Percentiles rank a stretch among this genome's conserved stretches.
phyloP scores from a whole-genome alignment of 108 stramenopile species.

The Conticribra weissflogii region DNA sequence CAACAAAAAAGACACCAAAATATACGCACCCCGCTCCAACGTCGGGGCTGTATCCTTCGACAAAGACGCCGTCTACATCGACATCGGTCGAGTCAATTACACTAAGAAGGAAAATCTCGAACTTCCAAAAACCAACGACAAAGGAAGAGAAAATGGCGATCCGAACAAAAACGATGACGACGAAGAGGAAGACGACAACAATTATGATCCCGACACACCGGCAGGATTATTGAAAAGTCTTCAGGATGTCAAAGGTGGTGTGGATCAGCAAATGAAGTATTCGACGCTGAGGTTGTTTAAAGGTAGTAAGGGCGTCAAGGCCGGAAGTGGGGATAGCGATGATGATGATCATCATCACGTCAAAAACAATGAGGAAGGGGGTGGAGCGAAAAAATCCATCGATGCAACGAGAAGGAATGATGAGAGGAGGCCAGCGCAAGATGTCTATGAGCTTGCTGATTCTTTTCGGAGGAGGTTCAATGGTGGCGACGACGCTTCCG shows the following conservation, averaged over 20 bases:
- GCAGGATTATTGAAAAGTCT: slow-evolving; percentile 83
- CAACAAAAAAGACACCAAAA: slow-evolving; percentile 86
- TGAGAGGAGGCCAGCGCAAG: slow-evolving; percentile 23
- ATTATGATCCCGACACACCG: slow-evolving; percentile 51
- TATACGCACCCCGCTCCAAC: slow-evolving; percentile 96
- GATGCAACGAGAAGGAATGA: slow-evolving; percentile 6
- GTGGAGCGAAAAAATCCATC: too few species aligned
- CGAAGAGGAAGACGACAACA: slow-evolving; percentile 40
- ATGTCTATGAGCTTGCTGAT: slow-evolving; percentile 45
- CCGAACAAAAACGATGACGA: slow-evolving; percentile 34
- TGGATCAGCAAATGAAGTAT: slow-evolving; percentile 88
- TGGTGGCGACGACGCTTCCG: slow-evolving; percentile 21
- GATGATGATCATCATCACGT: slow-evolving; percentile 42
- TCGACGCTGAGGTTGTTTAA: slow-evolving; percentile 85
- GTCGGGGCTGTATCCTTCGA: slow-evolving; percentile 94
- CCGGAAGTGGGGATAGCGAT: slow-evolving; percentile 45
- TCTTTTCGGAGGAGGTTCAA: slow-evolving; percentile 40
- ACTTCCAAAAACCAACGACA: slow-evolving; percentile 28
- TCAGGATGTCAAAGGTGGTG: slow-evolving; percentile 86
- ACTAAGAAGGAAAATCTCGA: slow-evolving; percentile 83
- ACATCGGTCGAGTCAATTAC: slow-evolving; percentile 90
- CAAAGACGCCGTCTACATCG: slow-evolving; percentile 97
- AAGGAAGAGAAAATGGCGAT: slow-evolving; percentile 12
- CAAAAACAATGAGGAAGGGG: slow-evolving; percentile 31
- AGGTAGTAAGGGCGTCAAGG: slow-evolving; percentile 67